Percentiles rank a stretch among this genome's conserved stretches.
Evolutionary conservation across 495 filamentous ascomycete species (phyloP).

Genomic region (Podospora anserina): DNA sequence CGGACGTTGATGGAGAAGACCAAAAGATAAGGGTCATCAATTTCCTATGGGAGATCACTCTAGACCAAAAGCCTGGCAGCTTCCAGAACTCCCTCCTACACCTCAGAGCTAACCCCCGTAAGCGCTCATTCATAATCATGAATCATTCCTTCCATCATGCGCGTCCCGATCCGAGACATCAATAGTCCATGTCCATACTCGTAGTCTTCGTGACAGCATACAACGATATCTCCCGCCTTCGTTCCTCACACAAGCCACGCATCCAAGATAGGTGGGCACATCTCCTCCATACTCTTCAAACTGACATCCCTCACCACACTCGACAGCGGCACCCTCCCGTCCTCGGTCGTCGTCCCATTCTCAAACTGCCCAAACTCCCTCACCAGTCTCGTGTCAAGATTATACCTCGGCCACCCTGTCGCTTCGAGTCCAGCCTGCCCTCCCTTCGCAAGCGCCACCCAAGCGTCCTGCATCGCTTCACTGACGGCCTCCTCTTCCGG

Average conservation of each 20-base stretch:
- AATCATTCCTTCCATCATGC: neutral
- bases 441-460: constrained; percentile 40
- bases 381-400: neutral
- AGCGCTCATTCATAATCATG: neutral
- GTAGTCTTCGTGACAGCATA: neutral
- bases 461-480: constrained; percentile 40
- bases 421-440: neutral
- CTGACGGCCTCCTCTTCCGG: constrained; percentile 31
- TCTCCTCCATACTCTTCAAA: neutral
- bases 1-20: neutral
- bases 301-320: neutral
- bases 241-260: neutral
- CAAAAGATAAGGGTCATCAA: neutral
- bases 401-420: constrained; percentile 2
- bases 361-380: constrained; percentile 2
- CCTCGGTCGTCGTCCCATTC: neutral
- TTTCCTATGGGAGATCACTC: neutral
- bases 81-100: neutral
- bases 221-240: neutral
- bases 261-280: neutral
- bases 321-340: neutral
- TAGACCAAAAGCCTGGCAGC: neutral
- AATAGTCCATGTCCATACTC: neutral
- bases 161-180: neutral
- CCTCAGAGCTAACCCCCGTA: neutral